phyloP scores from a whole-genome alignment of 1,284 basidiomycete species.

The Phylloporus gajari region DNA sequence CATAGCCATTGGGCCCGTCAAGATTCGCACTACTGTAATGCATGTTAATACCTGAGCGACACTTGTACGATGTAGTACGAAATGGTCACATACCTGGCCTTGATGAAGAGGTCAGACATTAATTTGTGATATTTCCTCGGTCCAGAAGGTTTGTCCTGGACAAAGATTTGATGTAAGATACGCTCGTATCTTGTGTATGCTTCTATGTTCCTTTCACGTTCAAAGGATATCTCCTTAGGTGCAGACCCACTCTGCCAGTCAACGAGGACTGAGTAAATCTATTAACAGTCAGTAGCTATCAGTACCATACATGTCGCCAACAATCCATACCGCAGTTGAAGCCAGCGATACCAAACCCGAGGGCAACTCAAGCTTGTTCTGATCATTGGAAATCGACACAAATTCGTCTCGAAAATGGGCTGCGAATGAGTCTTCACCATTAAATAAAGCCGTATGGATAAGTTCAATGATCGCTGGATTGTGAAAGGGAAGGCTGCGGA shows the following conservation, averaged over 20 bases:
- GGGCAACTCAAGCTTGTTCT: not conserved
- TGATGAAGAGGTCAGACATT: not conserved
- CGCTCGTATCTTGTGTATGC: not conserved
- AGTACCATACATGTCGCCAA: not conserved
- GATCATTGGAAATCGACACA: not conserved
- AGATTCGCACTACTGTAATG: too few relatives aligned
- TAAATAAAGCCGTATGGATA: not conserved
- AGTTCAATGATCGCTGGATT: not conserved
- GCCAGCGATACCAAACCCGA: not conserved
- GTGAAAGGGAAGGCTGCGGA: not conserved
- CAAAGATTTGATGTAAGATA: not conserved
- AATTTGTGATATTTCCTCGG: not conserved
- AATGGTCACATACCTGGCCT: not conserved
- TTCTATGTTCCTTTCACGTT: too few relatives aligned
- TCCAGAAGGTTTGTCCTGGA: not conserved
- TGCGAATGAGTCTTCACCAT: not conserved
- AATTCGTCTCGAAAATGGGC: not conserved
- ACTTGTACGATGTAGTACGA: not conserved
- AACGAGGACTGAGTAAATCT: not conserved
- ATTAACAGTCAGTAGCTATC: not conserved
- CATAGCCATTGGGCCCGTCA: not conserved
- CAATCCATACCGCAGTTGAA: not conserved
- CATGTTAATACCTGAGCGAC: not conserved
- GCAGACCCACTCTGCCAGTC: not conserved
- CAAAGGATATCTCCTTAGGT: too few relatives aligned